phyloP scores from a whole-genome alignment of 495 filamentous ascomycete species.

The Hypoxylon fuscum region DNA sequence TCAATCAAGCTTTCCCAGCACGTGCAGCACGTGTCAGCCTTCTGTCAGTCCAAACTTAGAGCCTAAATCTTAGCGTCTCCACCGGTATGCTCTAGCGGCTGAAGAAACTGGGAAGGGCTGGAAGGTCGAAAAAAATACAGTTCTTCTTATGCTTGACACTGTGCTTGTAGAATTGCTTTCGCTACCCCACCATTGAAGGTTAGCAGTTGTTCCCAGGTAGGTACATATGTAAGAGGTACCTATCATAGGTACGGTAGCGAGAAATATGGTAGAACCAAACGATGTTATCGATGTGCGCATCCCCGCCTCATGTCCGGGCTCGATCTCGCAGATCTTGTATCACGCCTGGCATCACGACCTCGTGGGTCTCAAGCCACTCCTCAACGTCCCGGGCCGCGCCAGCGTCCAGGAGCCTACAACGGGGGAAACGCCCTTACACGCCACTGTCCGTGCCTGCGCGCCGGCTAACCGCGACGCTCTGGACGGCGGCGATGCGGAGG shows the following conservation, averaged over 20 bases:
- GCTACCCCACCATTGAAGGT: conserved; percentile 11
- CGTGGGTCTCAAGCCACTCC: conserved; percentile 72
- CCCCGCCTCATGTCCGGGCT: conserved; percentile 53
- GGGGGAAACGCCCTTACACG: conserved; percentile 86
- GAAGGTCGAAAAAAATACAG: conserved; percentile 26
- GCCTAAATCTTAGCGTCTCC: conserved; percentile 5
- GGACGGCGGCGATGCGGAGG: conserved; percentile 48
- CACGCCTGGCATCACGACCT: conserved; percentile 86
- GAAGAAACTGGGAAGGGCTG: conserved; percentile 10
- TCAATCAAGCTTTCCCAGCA: conserved; percentile 22
- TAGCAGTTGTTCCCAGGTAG: too few relatives aligned
- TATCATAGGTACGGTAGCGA: not conserved
- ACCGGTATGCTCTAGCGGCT: conserved; percentile 17
- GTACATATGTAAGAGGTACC: too few relatives aligned
- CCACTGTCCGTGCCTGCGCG: conserved; percentile 87
- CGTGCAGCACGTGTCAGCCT: conserved; percentile 29
- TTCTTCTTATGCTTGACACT: not conserved
- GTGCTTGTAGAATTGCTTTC: conserved; percentile 6
- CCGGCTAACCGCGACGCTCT: conserved; percentile 43
- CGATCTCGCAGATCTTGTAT: conserved; percentile 71
- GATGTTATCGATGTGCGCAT: conserved; percentile 57
- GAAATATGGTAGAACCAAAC: conserved; percentile 32
- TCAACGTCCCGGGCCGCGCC: conserved; percentile 70
- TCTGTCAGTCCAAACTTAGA: conserved; percentile 9
- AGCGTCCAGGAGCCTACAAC: conserved; percentile 86